Evolutionary conservation across 2,329 filamentous ascomycete species (phyloP), one percentile per base, ranked within the genome.

Genomic region (Colletotrichum cuscutae): DNA sequence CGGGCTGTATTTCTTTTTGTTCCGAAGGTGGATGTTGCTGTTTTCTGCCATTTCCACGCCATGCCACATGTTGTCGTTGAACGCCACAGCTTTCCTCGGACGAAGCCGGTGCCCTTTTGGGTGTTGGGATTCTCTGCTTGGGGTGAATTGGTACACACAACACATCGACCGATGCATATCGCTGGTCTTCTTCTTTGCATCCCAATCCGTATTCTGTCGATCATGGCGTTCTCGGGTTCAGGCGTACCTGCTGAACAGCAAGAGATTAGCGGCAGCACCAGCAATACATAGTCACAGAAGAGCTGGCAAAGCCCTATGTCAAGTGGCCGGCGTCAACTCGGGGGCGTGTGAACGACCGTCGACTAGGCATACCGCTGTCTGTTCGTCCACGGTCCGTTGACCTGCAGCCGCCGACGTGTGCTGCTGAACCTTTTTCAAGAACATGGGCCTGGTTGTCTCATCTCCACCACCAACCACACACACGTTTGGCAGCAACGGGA

Each of bases 401-500:
- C 70, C 70, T 72, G 70, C 70, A 72, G 70, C 49, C 60, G 70
- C 66, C 66, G 54, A 53, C 42, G 65, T 64, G 46, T 30, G 32
- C 46, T 61, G 69, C 42, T 72, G 70, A 65, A 70, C 54, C 32
- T 66, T 30, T 72, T 61, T 64, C 35, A 15, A 24, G 54, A 28
- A 70, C 56, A 60, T 60, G 60, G 53, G 66, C 49, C 54, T 70
- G 60, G 66, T 35, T 72, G 70, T 72, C 70, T 72, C 70, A 70
- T 72, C 66, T 65, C 70, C 70, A 70, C 70, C 26, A 61, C 56
- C 56, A 65, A 72, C 66, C 66, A 57, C 70, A 61, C 54, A 49
- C 54, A 52, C 32, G 35, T 57, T 61, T 65, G 66, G 60, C 22
- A 61, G 67, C 65, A 57, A 70, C 35, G 56, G 62, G 22, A 42